Conservation (phyloP, 768 basidiomycete genomes). For the Mycena metata region DNA sequence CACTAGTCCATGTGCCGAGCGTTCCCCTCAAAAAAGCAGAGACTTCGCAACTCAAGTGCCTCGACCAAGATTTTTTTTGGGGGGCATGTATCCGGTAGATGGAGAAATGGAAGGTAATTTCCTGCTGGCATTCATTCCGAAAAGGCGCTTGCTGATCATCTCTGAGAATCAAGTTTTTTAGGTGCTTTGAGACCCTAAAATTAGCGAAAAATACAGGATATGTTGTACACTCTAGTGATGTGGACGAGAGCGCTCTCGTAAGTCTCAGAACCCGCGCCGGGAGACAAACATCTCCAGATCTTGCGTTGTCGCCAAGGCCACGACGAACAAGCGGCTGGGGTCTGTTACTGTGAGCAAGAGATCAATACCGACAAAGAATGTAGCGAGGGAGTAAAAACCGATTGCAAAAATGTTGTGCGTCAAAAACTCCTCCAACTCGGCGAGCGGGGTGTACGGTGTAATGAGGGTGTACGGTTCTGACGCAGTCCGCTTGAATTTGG, state of each 20-base stretch:
- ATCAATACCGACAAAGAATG: constrained; percentile 8
- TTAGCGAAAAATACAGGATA: constrained; percentile 31
- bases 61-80: constrained; percentile 73
- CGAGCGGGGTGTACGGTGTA: constrained; percentile 83
- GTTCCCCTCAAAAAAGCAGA: constrained; percentile 79
- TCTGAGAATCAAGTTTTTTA: background rate
- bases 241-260: background rate
- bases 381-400: constrained; percentile 56
- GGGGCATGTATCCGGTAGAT: constrained; percentile 78
- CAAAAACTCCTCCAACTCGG: constrained; percentile 87
- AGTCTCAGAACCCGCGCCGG: constrained; percentile 56
- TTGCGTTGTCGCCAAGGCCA: constrained; percentile 82
- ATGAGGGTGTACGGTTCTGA: constrained; percentile 82
- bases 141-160: constrained; percentile 26
- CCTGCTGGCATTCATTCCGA: background rate
- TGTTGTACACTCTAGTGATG: constrained; percentile 29
- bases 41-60: constrained; percentile 68
- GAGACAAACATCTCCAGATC: constrained; percentile 77
- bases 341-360: constrained; percentile 78
- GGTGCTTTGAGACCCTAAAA: constrained; percentile 7
- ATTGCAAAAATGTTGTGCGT: constrained; percentile 80
- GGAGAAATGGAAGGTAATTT: constrained; percentile 82
- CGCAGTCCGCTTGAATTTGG: constrained; percentile 75
- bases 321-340: constrained; percentile 81
- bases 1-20: constrained; percentile 47